Conservation (phyloP, 2,329 filamentous ascomycete species). For the Helminthosporium solani region DNA sequence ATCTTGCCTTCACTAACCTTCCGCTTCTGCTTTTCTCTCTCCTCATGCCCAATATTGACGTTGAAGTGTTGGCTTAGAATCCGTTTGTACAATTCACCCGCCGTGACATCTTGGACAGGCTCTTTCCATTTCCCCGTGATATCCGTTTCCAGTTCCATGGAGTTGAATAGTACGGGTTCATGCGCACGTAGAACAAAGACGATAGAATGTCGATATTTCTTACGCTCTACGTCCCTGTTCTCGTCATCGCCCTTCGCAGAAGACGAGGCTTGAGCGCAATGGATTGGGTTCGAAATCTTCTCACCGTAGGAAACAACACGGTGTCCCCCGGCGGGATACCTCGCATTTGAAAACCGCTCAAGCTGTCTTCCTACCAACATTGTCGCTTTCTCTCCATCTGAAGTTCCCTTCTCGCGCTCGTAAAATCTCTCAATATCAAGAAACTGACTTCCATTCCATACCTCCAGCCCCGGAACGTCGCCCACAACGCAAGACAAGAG, state of each 20-base stretch:
- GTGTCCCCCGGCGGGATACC: constrained; percentile 37
- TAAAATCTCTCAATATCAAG: constrained; percentile 33
- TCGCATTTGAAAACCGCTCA: constrained; percentile 27
- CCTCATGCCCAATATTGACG: constrained; percentile 36
- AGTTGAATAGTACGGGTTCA: constrained; percentile 27
- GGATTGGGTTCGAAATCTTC: constrained; percentile 1
- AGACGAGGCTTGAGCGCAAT: neutral
- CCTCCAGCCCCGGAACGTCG: constrained; percentile 40
- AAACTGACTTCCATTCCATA: constrained; percentile 31
- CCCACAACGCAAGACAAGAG: constrained; percentile 38
- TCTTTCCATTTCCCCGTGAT: constrained; percentile 32
- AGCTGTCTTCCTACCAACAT: constrained; percentile 35
- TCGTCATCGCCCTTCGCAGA: neutral
- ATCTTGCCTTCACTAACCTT: constrained; percentile 9
- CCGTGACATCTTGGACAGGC: constrained; percentile 24
- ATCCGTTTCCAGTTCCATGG: constrained; percentile 25
- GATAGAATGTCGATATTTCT: constrained; percentile 35
- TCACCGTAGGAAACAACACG: constrained; percentile 36
- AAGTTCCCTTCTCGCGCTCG: neutral
- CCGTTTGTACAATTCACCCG: constrained; percentile 32
- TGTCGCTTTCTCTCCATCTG: constrained; percentile 22
- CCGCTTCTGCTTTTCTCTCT: constrained; percentile 35
- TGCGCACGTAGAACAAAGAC: constrained; percentile 42
- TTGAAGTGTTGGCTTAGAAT: constrained; percentile 39
- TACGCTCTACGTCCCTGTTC: neutral